Evolutionary conservation across 2,329 filamentous ascomycete genomes (phyloP).

Genomic region (Emergomyces orientalis): DNA sequence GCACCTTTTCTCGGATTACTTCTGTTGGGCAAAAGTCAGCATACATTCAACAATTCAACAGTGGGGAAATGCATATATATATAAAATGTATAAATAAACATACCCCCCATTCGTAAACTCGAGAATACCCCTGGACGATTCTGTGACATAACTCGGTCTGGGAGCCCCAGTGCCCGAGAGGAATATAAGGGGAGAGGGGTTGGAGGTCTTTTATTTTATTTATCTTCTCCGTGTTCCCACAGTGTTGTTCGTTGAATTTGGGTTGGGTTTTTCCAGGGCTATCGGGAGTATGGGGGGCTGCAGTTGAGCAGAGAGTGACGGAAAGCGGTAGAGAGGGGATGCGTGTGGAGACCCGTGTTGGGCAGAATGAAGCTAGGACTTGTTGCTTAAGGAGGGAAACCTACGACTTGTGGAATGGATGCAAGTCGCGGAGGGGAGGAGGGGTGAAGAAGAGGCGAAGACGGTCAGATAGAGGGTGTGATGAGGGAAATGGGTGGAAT

Average conservation of each 20-base stretch:
- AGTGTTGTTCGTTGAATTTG: background rate
- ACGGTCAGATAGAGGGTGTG: slow-evolving; percentile 13
- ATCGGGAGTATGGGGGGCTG: slow-evolving; percentile 36
- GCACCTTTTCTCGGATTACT: slow-evolving; percentile 96
- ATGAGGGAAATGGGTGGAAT: background rate
- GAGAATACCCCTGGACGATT: slow-evolving; percentile 84
- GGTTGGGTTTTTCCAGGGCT: slow-evolving; percentile 18
- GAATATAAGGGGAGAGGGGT: slow-evolving; percentile 9
- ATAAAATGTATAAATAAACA: slow-evolving; percentile 37
- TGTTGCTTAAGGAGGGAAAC: slow-evolving; percentile 12
- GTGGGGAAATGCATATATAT: no score
- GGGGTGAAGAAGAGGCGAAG: no score
- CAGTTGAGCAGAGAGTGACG: slow-evolving; percentile 39
- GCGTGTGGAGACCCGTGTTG: slow-evolving; percentile 46
- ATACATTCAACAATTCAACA: slow-evolving; percentile 1
- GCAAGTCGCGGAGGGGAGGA: slow-evolving; percentile 7
- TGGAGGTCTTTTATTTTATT: background rate
- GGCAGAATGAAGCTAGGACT: slow-evolving; percentile 29
- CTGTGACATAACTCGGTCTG: slow-evolving; percentile 62
- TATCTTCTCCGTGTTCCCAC: background rate
- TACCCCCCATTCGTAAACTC: slow-evolving; percentile 93
- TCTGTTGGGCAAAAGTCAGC: slow-evolving; percentile 47
- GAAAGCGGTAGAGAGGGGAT: slow-evolving; percentile 27
- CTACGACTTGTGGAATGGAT: background rate
- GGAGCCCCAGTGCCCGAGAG: slow-evolving; percentile 16